Evolutionary conservation across 2,329 filamentous ascomycete genomes (phyloP), one percentile per base, ranked within the genome.

Genomic region (Colletotrichum sp.): DNA sequence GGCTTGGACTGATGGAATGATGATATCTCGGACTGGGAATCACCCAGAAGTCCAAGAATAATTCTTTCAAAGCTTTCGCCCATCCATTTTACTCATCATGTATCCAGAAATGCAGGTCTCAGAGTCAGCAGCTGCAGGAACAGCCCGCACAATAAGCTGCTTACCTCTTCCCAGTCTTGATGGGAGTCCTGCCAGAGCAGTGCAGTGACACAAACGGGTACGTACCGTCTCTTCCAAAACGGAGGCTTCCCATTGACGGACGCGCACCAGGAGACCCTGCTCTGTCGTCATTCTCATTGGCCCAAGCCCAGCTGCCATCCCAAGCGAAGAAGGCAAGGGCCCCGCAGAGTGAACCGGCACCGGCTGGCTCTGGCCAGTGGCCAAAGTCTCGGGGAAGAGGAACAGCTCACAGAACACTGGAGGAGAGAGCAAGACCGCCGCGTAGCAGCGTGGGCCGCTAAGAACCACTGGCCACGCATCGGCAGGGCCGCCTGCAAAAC

Each of bases 401-500:
- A 36, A 5, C 34, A 36, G 34, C 34, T 36, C 34, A 36, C 34
- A 36, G 34, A 36, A 36, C 34, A 39, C 39, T n/a, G 28, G 30
- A 12, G 28, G 28, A 30, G 57, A 32, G 59, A 32, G 24, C 21
- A 30, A 59, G 55, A 61, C 43, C 43, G 43, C n/a, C 43, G 43
- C 43, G 43, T 52, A 26, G 26, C n/a, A 64, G 60, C 60, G 15
- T 64, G 60, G 60, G 60, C 60, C 60, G n/a, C 28, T 30, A 30
- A 24, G 52, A 66, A 67, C 59, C 26, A 61, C 26, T 61, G 59
- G 26, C 18, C 28, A 64, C 24, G 26, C 32, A 67, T 68, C 69
- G 70, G 73, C 73, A 68, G 55, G 70, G 32, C 73, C 73, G 73
- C 67, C 67, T 52, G n/a, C 43, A 13, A 52, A 21, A 13, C 43